A percentile compares a stretch with the other conserved stretches of the same genome.
These are phyloP conservation scores for Multifurca ochricompacta DNA, from an alignment of 768 basidiomycete genomes.

Conservation along the genomic window DNA sequence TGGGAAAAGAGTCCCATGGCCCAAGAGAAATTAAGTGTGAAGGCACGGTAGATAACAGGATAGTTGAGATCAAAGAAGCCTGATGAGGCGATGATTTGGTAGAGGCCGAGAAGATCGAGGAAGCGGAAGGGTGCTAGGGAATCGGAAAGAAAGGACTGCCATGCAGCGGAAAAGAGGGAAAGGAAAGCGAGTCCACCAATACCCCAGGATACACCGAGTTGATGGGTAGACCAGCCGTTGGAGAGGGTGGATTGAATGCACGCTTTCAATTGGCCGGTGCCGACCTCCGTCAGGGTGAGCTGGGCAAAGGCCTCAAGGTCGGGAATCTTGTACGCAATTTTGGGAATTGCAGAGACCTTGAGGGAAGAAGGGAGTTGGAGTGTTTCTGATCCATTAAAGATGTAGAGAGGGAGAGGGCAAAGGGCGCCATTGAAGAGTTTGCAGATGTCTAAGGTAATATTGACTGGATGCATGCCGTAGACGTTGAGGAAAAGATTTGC, in stretches of 20 bases:
- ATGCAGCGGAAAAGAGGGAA: slow-evolving; percentile 46
- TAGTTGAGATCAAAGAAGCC: slow-evolving; percentile 82
- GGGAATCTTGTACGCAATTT: slow-evolving; percentile 79
- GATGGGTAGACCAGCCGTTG: slow-evolving; percentile 82
- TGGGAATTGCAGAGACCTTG: slow-evolving; percentile 55
- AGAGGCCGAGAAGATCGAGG: slow-evolving; percentile 74
- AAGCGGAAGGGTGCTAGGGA: slow-evolving; percentile 66
- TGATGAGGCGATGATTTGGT: slow-evolving; percentile 76
- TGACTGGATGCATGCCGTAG: slow-evolving; percentile 80
- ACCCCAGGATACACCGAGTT: slow-evolving; percentile 68
- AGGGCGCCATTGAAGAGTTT: slow-evolving; percentile 65
- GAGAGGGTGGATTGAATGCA: slow-evolving; percentile 89
- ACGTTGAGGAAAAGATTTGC: slow-evolving; percentile 78
- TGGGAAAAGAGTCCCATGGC: slow-evolving; percentile 64
- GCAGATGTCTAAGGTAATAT: slow-evolving; percentile 85
- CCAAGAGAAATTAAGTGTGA: slow-evolving; percentile 85
- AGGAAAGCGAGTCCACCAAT: slow-evolving; percentile 59
- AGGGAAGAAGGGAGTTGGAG: slow-evolving; percentile 55
- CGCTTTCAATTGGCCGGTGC: slow-evolving; percentile 67
- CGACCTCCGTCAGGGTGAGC: slow-evolving; percentile 59
- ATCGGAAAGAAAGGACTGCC: slow-evolving; percentile 48
- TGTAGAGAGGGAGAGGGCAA: slow-evolving; percentile 76
- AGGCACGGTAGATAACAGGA: slow-evolving; percentile 74
- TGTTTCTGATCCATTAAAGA: slow-evolving; percentile 78
- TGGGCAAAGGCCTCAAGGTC: slow-evolving; percentile 89